Evolutionary conservation across 306 rosid species (phyloP), one percentile per base, ranked within the genome.

Genomic region (Canavalia gladiata): DNA sequence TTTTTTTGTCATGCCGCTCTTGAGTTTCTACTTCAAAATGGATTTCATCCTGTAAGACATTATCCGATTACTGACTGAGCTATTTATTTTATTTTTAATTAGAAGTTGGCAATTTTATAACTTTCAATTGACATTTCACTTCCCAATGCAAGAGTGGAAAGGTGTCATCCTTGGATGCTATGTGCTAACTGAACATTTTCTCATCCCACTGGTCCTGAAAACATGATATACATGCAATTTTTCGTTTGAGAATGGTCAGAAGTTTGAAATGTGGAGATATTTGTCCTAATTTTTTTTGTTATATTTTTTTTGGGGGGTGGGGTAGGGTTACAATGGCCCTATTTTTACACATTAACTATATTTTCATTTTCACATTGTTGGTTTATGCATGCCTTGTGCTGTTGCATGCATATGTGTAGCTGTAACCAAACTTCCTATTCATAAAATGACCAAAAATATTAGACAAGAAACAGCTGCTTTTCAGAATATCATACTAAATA

Each of bases 1-100:
- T 96, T 96, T 72, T 96, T 96, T 83, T 93, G 99, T 84, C 97
- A 92, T 56, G 92, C 98, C 1, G 94, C 99, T 78, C 98, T 96
- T 50, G 99, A 96, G 76, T 96, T 90, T 88, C 91, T 96, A 55
- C 94, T 68, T 79, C 97, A 92, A 82, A 78, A 80, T 46, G 98
- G 98, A 87, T 90, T 81, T 83, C 96, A 90, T 88, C 99, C 97
- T 34, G 99, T 96, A 89, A 91, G 99, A 78, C 80, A 46, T 52
- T 13, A 59, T 81, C 66, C 51, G 13, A 54, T 37, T 31, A 64
- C 66, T 54, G 9, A 59, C 64, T 80, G 11, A 81, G 41, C 39
- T 73, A 56, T 77, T 75, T 31, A 5, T 80, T 59, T 58, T 59
- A 43, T 45, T 60, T 82, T 9, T 76, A 7, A 47, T 46, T 45